phyloP scores from a whole-genome alignment of 1,284 basidiomycete genomes.

The Schizophyllum commune region DNA sequence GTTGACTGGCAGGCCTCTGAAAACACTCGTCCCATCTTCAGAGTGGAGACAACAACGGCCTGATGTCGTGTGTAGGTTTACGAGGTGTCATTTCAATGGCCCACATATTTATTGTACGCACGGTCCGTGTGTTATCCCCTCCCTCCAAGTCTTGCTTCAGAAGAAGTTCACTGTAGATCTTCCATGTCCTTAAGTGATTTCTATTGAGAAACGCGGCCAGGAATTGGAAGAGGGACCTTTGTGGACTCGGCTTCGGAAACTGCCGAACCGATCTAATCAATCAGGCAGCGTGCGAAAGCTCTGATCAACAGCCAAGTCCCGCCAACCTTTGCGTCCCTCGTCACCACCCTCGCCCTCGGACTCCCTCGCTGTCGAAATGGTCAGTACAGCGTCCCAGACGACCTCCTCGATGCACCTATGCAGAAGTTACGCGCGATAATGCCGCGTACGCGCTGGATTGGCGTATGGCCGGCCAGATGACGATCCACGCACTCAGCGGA shows the following conservation, averaged over 20 bases:
- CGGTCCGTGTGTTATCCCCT: too few relatives aligned
- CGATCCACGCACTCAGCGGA: neutral
- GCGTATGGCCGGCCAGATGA: neutral
- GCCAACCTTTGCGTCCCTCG: neutral
- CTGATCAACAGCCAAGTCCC: neutral
- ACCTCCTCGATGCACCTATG: neutral
- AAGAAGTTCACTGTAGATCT: too few relatives aligned
- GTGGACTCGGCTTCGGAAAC: neutral
- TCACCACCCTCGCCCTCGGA: neutral
- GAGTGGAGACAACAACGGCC: too few relatives aligned
- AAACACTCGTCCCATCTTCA: too few relatives aligned
- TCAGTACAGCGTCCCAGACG: neutral
- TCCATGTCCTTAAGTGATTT: too few relatives aligned
- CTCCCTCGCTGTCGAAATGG: neutral
- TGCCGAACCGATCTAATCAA: neutral
- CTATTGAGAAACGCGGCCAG: too few relatives aligned
- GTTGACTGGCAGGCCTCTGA: too few relatives aligned
- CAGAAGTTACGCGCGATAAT: neutral
- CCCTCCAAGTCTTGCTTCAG: too few relatives aligned
- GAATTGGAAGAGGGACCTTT: neutral
- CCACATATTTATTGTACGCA: too few relatives aligned
- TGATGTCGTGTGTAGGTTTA: too few relatives aligned
- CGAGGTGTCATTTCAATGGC: too few relatives aligned
- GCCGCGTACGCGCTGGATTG: neutral
- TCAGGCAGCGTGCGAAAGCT: neutral